Evolutionary conservation across 2,329 filamentous ascomycete genomes (phyloP), one percentile per base, ranked within the genome.

Genomic region (Dactylella cylindrospora): DNA sequence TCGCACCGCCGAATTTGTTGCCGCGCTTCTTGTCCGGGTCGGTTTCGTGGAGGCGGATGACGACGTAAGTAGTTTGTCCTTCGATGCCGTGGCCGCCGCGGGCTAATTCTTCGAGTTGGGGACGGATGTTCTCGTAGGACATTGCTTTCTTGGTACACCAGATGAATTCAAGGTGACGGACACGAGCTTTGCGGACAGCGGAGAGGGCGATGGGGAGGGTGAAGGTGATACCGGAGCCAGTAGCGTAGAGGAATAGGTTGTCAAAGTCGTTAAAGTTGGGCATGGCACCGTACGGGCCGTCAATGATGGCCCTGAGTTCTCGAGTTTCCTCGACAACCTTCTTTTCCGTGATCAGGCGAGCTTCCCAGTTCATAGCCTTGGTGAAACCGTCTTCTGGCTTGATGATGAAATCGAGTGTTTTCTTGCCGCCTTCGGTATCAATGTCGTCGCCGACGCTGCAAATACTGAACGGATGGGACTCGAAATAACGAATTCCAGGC

Each of bases 31-130:
- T 57, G 17, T 64, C 59, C 2, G 59, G 59, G 7, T 38, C 43
- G 35, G 59, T 64, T 57, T 64, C 59, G 51, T 64, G 59, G n/a
- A 64, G 52, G 20, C 59, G 59, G 33, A 64, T 64, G 36, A 64
- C 59, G 12, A 64, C 59, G 25, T 57, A 64, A 12, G 59, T 64
- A 12, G 59, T 43, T 25, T 64, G 59, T 13, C 52, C 59, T 39
- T 57, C 50, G 26, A 39, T 32, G 10, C 59, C 59, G 26, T 40
- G 25, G 13, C 59, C 59, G 26, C 59, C 59, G 7, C 59, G 36
- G 10, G 59, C 59, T 33, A 64, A 51, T 47, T 64, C 59, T 38
- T 64, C 59, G 17, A 64, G 50, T 32, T 64, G 59, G 3, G 59
- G 59, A 6, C 59, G 51, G 44, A 64, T 64, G 51, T 64, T 64